Base-by-base conservation (phyloP, 176 grass and related monocot species). In the Cenchrus fungigraminus region DNA sequence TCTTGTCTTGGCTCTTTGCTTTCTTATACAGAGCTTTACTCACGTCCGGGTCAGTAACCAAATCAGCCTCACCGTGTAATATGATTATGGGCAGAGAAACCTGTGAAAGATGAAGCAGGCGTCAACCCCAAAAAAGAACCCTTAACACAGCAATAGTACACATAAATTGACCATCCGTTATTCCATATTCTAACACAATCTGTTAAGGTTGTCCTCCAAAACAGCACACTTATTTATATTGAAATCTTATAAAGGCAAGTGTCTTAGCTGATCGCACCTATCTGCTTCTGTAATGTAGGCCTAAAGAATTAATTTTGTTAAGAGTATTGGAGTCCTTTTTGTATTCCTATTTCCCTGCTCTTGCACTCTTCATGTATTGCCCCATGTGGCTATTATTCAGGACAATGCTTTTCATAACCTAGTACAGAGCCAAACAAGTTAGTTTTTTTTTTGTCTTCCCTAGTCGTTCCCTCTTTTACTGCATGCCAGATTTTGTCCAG, bases 11-110 rank as follows among this genome's bases (percentile, higher is more conserved):
- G 71, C 89, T 98, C 71, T 81, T 98, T 2, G 97, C 90, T 65
- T 94, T 98, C 61, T 92, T 90, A 86, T 95, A 91, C 65, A 98
- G 75, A 80, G 91, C 97, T 89, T 98, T 98, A 82, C 97, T 98
- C 73, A 98, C 93, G 16, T 88, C 85, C 57, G 93, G 86, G 76
- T 95, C 93, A 14, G 97, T 98, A 68, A 98, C 89, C 43, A 92
- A 45, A 87, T 98, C 97, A 45, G 85, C 85, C 56, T 94, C 93
- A 11, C 97, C 97, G 25, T 98, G 97, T 65, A 98, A 82, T 90
- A 92, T 91, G 56, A 98, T 88, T 65, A 98, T 80, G 50, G 97
- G 93, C 61, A 98, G 79, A 55, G 97, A 95, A 78, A 98, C 91
- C 97, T 98, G 84, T 53, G n/a, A 40, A 73, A 71, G 22, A 82